Conservation (phyloP, 805 yeast species). For the Grigorovia humatica region DNA sequence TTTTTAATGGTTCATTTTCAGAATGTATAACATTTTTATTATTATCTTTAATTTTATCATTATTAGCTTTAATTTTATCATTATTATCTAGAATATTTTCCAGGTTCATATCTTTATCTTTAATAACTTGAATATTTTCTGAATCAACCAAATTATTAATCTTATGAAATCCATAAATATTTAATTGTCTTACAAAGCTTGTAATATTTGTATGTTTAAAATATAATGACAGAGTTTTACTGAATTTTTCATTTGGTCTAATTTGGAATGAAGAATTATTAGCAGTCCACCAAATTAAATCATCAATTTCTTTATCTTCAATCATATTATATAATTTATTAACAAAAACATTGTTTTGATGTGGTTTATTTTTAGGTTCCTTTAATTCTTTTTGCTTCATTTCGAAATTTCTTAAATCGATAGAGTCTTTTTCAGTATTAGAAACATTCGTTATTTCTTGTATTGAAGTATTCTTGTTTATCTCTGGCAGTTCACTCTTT, state of each 20-base stretch:
- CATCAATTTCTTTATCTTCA: constrained; percentile 61
- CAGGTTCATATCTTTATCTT: neutral
- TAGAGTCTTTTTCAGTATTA: neutral
- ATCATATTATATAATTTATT: constrained; percentile 88
- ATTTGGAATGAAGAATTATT: constrained; percentile 64
- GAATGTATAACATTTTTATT: neutral
- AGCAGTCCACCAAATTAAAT: constrained; percentile 79
- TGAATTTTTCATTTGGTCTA: constrained; percentile 79
- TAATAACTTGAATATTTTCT: neutral
- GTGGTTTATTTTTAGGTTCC: neutral
- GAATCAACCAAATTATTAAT: constrained; percentile 28
- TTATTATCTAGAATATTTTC: neutral
- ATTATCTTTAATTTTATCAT: neutral
- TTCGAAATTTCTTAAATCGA: neutral
- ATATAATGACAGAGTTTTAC: constrained; percentile 53
- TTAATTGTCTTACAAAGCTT: constrained; percentile 66
- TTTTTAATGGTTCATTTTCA: constrained; percentile 13
- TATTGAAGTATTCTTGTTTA: too few relatives aligned
- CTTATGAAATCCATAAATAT: constrained; percentile 78
- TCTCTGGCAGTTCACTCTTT: too few relatives aligned
- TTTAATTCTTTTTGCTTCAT: neutral
- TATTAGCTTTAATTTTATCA: neutral
- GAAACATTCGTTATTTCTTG: too few relatives aligned
- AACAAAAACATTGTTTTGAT: constrained; percentile 53
- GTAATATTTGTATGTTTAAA: constrained; percentile 78